A percentile compares a stretch with the other conserved stretches of the same genome.
Conservation (phyloP, 1,139 yeast species). For the Debaryomyces udenii region DNA sequence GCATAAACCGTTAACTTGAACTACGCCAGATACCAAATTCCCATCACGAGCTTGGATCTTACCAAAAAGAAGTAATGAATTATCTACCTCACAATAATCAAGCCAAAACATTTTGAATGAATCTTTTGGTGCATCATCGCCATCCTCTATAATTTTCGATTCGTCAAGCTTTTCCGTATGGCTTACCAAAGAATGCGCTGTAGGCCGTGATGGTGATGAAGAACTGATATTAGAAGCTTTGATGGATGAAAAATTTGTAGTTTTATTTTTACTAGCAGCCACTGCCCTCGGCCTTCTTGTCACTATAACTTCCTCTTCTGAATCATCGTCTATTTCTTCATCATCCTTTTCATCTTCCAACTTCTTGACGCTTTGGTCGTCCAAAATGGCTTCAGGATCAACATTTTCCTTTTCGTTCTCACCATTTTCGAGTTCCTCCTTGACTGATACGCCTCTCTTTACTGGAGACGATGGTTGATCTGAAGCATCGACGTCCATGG, state of each 20-base stretch:
- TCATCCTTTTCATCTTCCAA: conserved; percentile 17
- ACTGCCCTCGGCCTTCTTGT: conserved; percentile 48
- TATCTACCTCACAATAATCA: conserved; percentile 81
- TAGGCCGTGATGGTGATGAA: conserved; percentile 28
- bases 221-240: conserved; percentile 23
- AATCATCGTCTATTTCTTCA: conserved; percentile 31
- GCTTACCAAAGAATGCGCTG: conserved; percentile 22
- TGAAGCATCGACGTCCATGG: conserved; percentile 21
- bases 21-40: conserved; percentile 69
- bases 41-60: conserved; percentile 66
- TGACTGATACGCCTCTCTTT: conserved; percentile 19
- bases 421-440: conserved; percentile 13
- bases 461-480: conserved; percentile 39
- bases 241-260: conserved; percentile 23
- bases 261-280: conserved; percentile 30
- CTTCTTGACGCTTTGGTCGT: background rate
- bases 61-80: conserved; percentile 78
- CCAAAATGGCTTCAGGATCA: conserved; percentile 4
- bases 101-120: conserved; percentile 83
- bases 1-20: conserved; percentile 70
- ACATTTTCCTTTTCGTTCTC: conserved; percentile 20
- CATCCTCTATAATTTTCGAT: conserved; percentile 41
- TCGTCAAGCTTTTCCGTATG: conserved; percentile 51
- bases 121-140: conserved; percentile 35
- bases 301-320: conserved; percentile 58